These are phyloP conservation scores for Cladosporium sp. DNA, from an alignment of 2,329 filamentous ascomycete species.

Conservation along the genomic window DNA sequence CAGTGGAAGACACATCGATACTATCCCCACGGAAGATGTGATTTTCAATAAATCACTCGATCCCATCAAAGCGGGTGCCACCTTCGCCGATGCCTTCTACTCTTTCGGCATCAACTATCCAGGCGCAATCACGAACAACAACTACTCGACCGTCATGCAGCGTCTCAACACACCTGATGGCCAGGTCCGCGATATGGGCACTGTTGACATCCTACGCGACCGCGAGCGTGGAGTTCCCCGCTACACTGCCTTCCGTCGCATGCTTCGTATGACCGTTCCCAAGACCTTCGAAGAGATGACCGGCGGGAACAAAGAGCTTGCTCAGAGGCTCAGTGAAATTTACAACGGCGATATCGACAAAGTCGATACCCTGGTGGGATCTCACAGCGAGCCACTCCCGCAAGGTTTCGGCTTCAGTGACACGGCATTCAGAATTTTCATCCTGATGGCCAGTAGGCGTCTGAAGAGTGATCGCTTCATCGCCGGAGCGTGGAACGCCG, in stretches of 20 bases:
- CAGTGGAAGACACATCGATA: slow-evolving; percentile 28
- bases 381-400: slow-evolving; percentile 40
- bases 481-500: slow-evolving; percentile 37
- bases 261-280: slow-evolving; percentile 38
- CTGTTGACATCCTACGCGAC: slow-evolving; percentile 46
- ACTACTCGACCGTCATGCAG: slow-evolving; percentile 40
- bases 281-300: slow-evolving; percentile 39
- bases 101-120: slow-evolving; percentile 48
- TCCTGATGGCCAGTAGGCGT: slow-evolving; percentile 42
- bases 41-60: slow-evolving; percentile 33
- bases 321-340: slow-evolving; percentile 34
- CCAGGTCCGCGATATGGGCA: slow-evolving; percentile 40
- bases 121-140: slow-evolving; percentile 42
- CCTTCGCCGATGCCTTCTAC: slow-evolving; percentile 40
- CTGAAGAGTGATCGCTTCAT: slow-evolving; percentile 46
- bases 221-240: slow-evolving; percentile 46
- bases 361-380: slow-evolving; percentile 43
- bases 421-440: slow-evolving; percentile 46
- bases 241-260: slow-evolving; percentile 43
- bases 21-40: slow-evolving; percentile 29
- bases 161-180: slow-evolving; percentile 40
- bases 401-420: slow-evolving; percentile 47
- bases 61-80: slow-evolving; percentile 29
- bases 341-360: slow-evolving; percentile 41
- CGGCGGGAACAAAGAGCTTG: slow-evolving; percentile 36